A percentile compares a stretch with the other conserved stretches of the same genome.
Evolutionary conservation across 768 basidiomycete genomes (phyloP).

Genomic region (Panaeolus papilionaceus): DNA sequence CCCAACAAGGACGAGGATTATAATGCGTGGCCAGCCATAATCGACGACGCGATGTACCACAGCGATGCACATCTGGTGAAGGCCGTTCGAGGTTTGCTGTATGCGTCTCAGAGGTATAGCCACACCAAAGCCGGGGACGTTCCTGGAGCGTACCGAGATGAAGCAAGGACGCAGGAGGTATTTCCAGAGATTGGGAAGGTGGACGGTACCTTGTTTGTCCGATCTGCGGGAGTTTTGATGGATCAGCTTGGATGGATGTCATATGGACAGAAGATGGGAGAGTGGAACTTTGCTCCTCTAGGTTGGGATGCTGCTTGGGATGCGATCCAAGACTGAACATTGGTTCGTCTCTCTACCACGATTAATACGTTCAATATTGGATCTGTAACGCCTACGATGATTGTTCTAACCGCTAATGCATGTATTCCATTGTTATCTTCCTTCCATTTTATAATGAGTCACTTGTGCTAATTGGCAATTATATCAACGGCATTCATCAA

Average conservation of each 20-base stretch:
- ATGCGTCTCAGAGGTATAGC: conserved; percentile 54
- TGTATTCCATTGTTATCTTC: neutral
- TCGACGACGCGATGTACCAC: conserved; percentile 51
- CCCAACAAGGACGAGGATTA: conserved; percentile 41
- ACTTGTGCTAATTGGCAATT: too few species aligned
- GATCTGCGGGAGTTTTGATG: conserved; percentile 63
- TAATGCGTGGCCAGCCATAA: conserved; percentile 60
- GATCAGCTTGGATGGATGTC: conserved; percentile 61
- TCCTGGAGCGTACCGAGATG: conserved; percentile 46
- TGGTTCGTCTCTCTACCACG: neutral
- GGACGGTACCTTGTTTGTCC: conserved; percentile 63
- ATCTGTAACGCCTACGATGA: too few species aligned
- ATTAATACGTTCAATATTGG: too few species aligned
- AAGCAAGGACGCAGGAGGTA: conserved; percentile 46
- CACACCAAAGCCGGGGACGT: conserved; percentile 43
- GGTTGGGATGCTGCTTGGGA: conserved; percentile 70
- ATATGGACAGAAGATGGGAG: conserved; percentile 52
- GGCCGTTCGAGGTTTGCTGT: conserved; percentile 50
- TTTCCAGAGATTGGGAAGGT: conserved; percentile 47
- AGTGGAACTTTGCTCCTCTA: conserved; percentile 62
- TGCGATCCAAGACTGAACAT: conserved; percentile 32
- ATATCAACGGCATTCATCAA: neutral
- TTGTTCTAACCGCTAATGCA: too few species aligned
- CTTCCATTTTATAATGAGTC: neutral
- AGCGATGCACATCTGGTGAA: conserved; percentile 61